These are phyloP conservation scores for Trichosporon asahii DNA, from an alignment of 1,284 basidiomycete species.

Conservation along the genomic window DNA sequence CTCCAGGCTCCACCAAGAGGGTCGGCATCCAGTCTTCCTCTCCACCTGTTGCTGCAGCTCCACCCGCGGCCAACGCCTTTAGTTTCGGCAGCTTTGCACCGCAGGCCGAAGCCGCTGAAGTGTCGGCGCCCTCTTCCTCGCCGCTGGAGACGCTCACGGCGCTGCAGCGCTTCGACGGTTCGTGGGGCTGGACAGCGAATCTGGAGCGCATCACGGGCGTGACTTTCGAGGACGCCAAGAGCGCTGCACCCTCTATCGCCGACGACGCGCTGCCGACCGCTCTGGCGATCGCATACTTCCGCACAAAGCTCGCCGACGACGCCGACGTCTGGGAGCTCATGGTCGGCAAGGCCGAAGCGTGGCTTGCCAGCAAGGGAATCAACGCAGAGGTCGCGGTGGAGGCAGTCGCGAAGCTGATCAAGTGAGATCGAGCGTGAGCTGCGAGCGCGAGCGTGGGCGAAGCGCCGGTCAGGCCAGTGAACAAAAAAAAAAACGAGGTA, in stretches of 20 bases:
- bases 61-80: too few species aligned
- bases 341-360: conserved; percentile 23
- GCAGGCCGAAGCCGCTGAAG: neutral
- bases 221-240: neutral
- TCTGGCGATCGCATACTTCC: conserved; percentile 17
- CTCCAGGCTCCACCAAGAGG: too few species aligned
- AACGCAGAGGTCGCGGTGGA: neutral
- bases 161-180: conserved; percentile 20
- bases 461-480: too few species aligned
- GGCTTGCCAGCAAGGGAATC: conserved; percentile 11
- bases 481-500: too few species aligned
- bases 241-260: neutral
- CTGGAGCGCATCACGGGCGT: conserved; percentile 11
- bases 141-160: neutral
- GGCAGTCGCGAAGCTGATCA: neutral
- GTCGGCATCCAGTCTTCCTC: too few species aligned
- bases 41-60: too few species aligned
- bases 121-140: neutral
- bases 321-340: conserved; percentile 23
- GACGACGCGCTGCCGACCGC: conserved; percentile 17
- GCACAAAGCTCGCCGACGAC: conserved; percentile 13
- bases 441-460: neutral
- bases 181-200: conserved; percentile 17
- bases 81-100: neutral
- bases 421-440: neutral